Evolutionary conservation across 106 monocot species (phyloP), one percentile per base, ranked within the genome.

Genomic region (Dioscorea dumetorum): DNA sequence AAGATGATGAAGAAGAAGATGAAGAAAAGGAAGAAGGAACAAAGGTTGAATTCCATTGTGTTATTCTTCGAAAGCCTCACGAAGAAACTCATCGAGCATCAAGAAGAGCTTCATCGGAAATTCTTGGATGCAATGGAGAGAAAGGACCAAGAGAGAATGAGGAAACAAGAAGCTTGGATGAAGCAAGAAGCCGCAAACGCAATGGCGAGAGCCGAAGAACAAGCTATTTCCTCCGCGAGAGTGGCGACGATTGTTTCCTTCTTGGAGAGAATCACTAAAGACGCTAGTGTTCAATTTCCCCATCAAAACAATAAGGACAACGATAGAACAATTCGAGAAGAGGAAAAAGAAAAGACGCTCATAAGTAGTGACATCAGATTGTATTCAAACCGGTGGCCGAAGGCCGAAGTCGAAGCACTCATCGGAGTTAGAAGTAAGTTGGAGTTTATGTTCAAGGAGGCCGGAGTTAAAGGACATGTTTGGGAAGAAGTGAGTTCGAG

Each of bases 401-500:
- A 84, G 72, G 84, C 82, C 13, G 95, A 97, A 67, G 95, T 97
- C 4, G 82, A 97, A 48, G 86, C 91, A 10, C 75, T 97, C 82
- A 97, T 97, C 48, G 65, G 81, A n/a, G 83, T 85, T 23, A 72
- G 95, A 15, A 84, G 81, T 56, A 78, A 77, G 35, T 68, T 91
- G 13, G 95, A 97, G 70, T 4, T 71, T 73, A 67, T 78, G 50
- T 92, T 91, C 69, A 88, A 92, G 69, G 95, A 97, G 61, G 79
- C 88, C 0, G 91, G 89, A 2, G 61, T 90, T 52, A 97, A 91
- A 61, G 91, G 91, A 1, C 91, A 88, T 2, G 78, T 97, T 14
- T 97, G 95, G 95, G 95, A 97, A 73, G 95, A 97, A 72, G 90
- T 97, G 67, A 91, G 90, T 79, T 14, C 78, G 22, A 57, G 64